These are phyloP conservation scores for Starmera amethionina DNA, from an alignment of 805 yeast species.

Conservation along the genomic window DNA sequence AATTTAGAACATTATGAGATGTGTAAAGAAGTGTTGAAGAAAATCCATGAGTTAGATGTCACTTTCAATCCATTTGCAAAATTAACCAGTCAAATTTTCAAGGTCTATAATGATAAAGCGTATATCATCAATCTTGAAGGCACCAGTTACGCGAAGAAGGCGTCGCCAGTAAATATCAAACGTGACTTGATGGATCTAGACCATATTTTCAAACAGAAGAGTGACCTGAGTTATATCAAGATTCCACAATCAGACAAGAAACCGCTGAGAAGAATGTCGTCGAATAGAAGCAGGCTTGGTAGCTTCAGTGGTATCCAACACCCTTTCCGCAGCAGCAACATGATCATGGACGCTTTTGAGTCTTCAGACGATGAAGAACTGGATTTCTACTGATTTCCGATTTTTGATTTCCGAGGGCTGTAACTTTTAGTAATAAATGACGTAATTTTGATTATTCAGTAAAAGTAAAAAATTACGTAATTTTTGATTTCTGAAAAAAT, in stretches of 20 bases:
- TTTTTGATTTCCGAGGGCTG: too few relatives aligned
- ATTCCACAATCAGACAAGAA: not conserved
- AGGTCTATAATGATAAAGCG: constrained; percentile 9
- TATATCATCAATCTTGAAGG: constrained; percentile 16
- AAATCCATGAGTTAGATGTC: constrained; percentile 13
- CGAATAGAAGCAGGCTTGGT: too few relatives aligned
- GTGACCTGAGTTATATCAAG: not conserved
- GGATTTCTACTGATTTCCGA: too few relatives aligned
- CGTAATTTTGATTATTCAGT: too few relatives aligned
- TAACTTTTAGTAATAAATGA: too few relatives aligned
- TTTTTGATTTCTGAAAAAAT: too few relatives aligned
- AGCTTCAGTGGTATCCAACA: not conserved
- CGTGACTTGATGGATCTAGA: constrained; percentile 10
- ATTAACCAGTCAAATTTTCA: constrained; percentile 10
- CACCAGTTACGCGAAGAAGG: not conserved
- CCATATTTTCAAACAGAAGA: constrained; percentile 5
- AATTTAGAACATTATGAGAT: constrained; percentile 8
- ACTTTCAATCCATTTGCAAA: constrained; percentile 11
- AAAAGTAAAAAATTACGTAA: too few relatives aligned
- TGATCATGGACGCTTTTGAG: too few relatives aligned
- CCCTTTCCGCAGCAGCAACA: too few relatives aligned
- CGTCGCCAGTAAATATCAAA: not conserved
- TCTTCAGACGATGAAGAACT: too few relatives aligned
- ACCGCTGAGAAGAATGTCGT: not conserved
- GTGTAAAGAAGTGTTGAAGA: constrained; percentile 7